Percentiles rank a stretch among this genome's conserved stretches.
Evolutionary conservation across 2,329 filamentous ascomycete species (phyloP).

Genomic region (Xylariaceae sp.): DNA sequence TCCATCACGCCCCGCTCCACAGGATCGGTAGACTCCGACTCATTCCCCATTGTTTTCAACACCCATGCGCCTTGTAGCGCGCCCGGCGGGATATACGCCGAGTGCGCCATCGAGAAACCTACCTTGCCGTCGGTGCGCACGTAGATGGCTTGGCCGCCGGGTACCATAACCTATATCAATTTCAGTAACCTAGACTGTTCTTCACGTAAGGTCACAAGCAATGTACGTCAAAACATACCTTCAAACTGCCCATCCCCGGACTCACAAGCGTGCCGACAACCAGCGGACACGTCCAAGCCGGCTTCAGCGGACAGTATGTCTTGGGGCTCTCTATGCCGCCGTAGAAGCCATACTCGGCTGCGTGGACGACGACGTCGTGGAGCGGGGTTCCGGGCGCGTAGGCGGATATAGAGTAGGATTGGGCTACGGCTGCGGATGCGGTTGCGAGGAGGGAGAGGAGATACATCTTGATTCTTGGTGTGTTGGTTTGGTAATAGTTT

Average conservation of each 20-base stretch:
- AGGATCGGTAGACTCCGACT: slow-evolving; percentile 13
- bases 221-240: slow-evolving; percentile 17
- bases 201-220: too few species aligned
- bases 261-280: slow-evolving; percentile 27
- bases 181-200: background rate
- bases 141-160: slow-evolving; percentile 59
- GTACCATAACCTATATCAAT: slow-evolving; percentile 43
- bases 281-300: slow-evolving; percentile 20
- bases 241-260: slow-evolving; percentile 23
- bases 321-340: slow-evolving; percentile 23
- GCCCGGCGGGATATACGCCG: slow-evolving; percentile 45
- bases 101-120: slow-evolving; percentile 53
- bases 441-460: slow-evolving; percentile 1
- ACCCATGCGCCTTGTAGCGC: slow-evolving; percentile 47
- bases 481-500: too few species aligned
- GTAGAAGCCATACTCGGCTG: slow-evolving; percentile 24
- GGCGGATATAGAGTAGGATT: slow-evolving; percentile 25
- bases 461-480: slow-evolving; percentile 1
- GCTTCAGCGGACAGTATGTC: slow-evolving; percentile 25
- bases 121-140: slow-evolving; percentile 48
- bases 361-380: slow-evolving; percentile 24
- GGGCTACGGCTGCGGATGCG: slow-evolving; percentile 21
- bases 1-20: slow-evolving; percentile 20
- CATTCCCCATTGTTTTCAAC: slow-evolving; percentile 22
- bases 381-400: slow-evolving; percentile 24